Base-by-base conservation (phyloP, 1,139 yeast species). In the Saccharomyces pastorianus region DNA sequence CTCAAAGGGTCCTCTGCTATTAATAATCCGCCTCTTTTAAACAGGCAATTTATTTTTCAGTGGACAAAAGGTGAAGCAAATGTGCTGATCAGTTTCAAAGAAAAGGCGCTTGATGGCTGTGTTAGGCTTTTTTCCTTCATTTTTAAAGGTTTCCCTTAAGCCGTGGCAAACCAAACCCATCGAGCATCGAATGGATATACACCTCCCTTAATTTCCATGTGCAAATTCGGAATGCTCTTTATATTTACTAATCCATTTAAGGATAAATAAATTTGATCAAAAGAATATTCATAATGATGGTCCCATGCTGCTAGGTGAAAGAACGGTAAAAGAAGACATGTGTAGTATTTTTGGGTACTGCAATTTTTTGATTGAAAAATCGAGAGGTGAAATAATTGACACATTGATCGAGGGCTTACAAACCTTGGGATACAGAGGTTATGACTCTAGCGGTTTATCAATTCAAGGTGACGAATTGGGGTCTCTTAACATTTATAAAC, bases 341-440 rank as follows among this genome's bases (percentile, higher is more conserved):
- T 75, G 99, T 82, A 99, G 99, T 71, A 95, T 95, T 72, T 95
- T 95, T 74, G 99, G 99, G 62, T 95, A 95, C 76, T 90, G 95
- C 66, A 95, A 95, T 79, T 95, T 88, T 74, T 81, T 93, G 69
- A 96, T 89, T 59, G 96, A 91, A 64, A 88, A 84, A 71, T 78
- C 91, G 53, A 81, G 98, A 73, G 97, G 96, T 51, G 96, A 91
- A 67, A 90, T 95, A 71, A 78, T 93, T 60, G 90, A 86, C 71
- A 88, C 88, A 57, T 80, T 93, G 62, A 79, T 91, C 54, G 96
- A 90, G 67, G 99, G 99, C 58, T 82, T 95, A 57, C 90, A 86
- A 69, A 83, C 96, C 67, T 81, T 93, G 66, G 99, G 93, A 73
- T 95, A 95, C 75, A 85, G 99, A 74, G 99, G 99, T 50, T 95